Base-by-base conservation (phyloP, 441 rosid genomes). In the Mallotus japonicus region DNA sequence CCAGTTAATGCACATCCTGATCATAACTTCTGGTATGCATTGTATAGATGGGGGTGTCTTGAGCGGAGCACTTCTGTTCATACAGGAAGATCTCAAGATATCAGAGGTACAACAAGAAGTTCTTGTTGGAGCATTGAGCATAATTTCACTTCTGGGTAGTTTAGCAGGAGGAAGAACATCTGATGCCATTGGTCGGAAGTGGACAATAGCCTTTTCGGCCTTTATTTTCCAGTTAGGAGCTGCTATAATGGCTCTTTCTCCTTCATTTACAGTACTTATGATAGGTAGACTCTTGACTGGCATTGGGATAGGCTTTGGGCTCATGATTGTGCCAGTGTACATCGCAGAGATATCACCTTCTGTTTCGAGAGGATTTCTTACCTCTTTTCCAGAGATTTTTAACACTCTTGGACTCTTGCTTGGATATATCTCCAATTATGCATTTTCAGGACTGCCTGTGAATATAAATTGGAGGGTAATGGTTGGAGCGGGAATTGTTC, bases 151-250 rank as follows among this genome's bases (percentile, higher is more conserved):
- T 34, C 77, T 93, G 16, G 98, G 98, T 20, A 91, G 97, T 83
- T 88, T 92, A 81, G 88, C 78, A 19, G 96, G 98, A 24, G 98
- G 97, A 47, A 89, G 32, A 28, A 92, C 92, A 72, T 90, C 96
- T 0, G 97, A 93, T 79, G 69, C 70, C 60, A 83, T 93, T 44
- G 97, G 98, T 70, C 76, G 97, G 60, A 92, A 93, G 81, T 90
- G 96, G 96, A 93, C 96, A 8, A 89, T 93, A 87, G 96, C 83
- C n/a, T 81, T 93, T 59, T 95, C 95, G 67, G 94, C 97, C 61
- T 24, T 90, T 24, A 68, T 92, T 69, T 90, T 93, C 62, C 97
- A 90, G 76, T 55, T 83, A 0, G 96, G 98, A 2, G 91, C 93
- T 5, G 90, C 84, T 49, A 54, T 91, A 69, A 93, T 92, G 98